These are phyloP conservation scores for Yamadazyma dendronema DNA, from an alignment of 1,139 yeast species.

Conservation along the genomic window DNA sequence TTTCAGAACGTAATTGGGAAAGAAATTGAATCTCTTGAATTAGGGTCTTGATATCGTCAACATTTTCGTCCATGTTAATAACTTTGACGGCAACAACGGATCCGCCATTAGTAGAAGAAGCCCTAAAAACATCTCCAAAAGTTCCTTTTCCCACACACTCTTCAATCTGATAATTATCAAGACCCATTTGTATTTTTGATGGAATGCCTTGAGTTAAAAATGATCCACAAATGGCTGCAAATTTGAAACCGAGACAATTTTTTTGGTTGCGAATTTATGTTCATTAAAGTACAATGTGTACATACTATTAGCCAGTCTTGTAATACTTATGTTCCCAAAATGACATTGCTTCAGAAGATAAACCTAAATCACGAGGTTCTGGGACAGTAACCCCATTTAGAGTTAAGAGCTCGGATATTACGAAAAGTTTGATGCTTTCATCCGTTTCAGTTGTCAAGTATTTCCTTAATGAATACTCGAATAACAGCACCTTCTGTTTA, in stretches of 20 bases:
- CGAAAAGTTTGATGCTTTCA: conserved; percentile 40
- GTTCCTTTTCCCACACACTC: conserved; percentile 80
- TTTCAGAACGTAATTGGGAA: conserved; percentile 60
- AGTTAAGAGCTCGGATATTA: conserved; percentile 70
- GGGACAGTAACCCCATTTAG: conserved; percentile 56
- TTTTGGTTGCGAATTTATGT: conserved; percentile 4
- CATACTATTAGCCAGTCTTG: background rate
- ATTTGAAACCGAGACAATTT: conserved; percentile 1
- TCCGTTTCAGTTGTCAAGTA: conserved; percentile 30
- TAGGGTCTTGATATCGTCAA: conserved; percentile 63
- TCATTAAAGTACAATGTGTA: background rate
- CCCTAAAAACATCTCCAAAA: conserved; percentile 83
- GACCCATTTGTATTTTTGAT: conserved; percentile 14
- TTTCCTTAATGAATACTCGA: conserved; percentile 62
- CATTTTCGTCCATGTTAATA: conserved; percentile 69
- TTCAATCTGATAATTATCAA: conserved; percentile 35
- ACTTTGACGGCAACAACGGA: conserved; percentile 73
- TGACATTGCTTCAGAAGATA: conserved; percentile 42
- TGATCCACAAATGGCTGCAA: conserved; percentile 2
- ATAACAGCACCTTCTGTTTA: conserved; percentile 37
- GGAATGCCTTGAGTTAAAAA: too few species aligned
- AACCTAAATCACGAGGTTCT: conserved; percentile 34
- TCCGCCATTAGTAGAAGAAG: conserved; percentile 31
- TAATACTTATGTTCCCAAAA: conserved; percentile 45
- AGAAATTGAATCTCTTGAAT: conserved; percentile 76